A percentile compares a stretch with the other conserved stretches of the same genome.
phyloP scores from a whole-genome alignment of 2,329 filamentous ascomycete species.

The Penicillium sp. region DNA sequence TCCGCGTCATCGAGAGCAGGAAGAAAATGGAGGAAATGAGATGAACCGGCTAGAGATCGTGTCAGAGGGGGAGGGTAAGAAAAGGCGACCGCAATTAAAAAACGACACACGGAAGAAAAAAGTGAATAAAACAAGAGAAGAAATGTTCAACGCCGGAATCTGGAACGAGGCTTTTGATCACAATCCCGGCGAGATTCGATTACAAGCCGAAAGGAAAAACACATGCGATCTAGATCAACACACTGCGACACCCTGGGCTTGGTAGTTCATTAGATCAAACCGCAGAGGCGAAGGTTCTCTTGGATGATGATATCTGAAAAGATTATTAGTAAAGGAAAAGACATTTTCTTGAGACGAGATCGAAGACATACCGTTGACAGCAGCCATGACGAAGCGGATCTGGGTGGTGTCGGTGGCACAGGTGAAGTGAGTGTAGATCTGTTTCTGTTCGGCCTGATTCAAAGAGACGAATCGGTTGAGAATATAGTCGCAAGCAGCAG shows the following conservation, averaged over 20 bases:
- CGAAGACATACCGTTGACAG: constrained; percentile 81
- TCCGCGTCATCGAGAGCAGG: constrained; percentile 31
- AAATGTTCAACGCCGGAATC: constrained; percentile 30
- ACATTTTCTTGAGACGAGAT: background rate
- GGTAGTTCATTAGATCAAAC: constrained; percentile 76
- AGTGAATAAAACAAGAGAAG: constrained; percentile 29
- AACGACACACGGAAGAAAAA: constrained; percentile 30
- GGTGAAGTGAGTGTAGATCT: constrained; percentile 99
- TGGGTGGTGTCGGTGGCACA: constrained; percentile 98
- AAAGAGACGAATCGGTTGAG: constrained; percentile 97
- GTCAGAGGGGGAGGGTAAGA: constrained; percentile 27
- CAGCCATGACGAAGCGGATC: constrained; percentile 99
- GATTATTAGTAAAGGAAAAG: constrained; percentile 7
- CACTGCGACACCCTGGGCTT: constrained; percentile 30
- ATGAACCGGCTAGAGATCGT: constrained; percentile 33
- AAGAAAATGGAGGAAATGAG: constrained; percentile 2
- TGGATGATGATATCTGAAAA: constrained; percentile 96
- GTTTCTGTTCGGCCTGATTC: constrained; percentile 99
- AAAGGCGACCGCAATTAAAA: constrained; percentile 33
- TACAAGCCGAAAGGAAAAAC: constrained; percentile 33
- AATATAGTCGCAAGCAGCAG: constrained; percentile 96
- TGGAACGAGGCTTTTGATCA: constrained; percentile 30
- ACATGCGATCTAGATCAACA: constrained; percentile 39
- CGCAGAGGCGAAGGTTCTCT: constrained; percentile 95
- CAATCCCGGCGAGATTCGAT: constrained; percentile 29